Evolutionary conservation across 1,284 basidiomycete species (phyloP).

Genomic region (Ceraceosorus bombacis): DNA sequence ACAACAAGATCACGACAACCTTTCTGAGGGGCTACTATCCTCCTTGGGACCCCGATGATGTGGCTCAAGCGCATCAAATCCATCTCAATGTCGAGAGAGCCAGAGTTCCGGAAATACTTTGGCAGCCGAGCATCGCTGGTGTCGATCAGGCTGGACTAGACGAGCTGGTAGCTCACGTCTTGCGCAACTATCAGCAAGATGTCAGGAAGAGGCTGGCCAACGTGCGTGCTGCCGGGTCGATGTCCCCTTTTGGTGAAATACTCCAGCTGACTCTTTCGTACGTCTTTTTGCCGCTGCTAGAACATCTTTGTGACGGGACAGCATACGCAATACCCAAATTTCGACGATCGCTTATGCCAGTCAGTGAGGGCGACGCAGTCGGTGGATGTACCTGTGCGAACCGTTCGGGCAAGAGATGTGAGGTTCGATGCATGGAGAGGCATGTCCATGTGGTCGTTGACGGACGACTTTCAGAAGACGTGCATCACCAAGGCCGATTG

Average conservation of each 20-base stretch:
- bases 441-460: constrained; percentile 66
- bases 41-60: constrained; percentile 44
- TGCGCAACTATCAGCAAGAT: constrained; percentile 69
- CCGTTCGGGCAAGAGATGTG: constrained; percentile 59
- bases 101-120: constrained; percentile 86
- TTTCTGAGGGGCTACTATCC: constrained; percentile 57
- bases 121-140: constrained; percentile 86
- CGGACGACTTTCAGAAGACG: constrained; percentile 48
- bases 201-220: constrained; percentile 57
- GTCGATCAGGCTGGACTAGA: constrained; percentile 88
- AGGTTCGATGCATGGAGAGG: constrained; percentile 79
- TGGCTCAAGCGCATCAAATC: constrained; percentile 65
- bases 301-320: constrained; percentile 87
- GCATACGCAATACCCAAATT: constrained; percentile 66
- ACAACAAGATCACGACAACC: constrained; percentile 74
- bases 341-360: constrained; percentile 64
- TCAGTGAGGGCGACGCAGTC: constrained; percentile 38
- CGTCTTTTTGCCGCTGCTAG: constrained; percentile 49
- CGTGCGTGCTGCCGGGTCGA: constrained; percentile 48
- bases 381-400: constrained; percentile 21
- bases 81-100: constrained; percentile 91
- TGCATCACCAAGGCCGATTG: constrained; percentile 72
- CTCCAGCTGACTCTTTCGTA: neutral
- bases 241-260: neutral
- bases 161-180: constrained; percentile 77